Conservation (phyloP, 2,329 filamentous ascomycete species). For the Aureobasidium namibiae region DNA sequence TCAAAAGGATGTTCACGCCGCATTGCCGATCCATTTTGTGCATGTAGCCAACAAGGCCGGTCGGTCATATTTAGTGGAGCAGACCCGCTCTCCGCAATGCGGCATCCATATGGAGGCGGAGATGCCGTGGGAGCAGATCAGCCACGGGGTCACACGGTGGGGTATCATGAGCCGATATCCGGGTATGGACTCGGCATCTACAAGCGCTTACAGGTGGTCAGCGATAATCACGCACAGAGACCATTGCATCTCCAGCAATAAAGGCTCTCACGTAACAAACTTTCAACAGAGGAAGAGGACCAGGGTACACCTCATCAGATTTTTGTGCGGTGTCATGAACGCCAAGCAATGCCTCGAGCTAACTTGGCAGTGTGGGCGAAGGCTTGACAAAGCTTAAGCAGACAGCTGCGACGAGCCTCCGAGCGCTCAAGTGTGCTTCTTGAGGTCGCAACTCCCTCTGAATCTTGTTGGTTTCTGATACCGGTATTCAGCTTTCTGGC, state of each 20-base stretch:
- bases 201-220: neutral
- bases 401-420: neutral
- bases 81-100: neutral
- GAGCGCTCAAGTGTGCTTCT: neutral
- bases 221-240: neutral
- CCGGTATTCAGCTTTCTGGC: no score
- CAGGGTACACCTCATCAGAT: neutral
- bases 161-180: neutral
- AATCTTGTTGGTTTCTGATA: no score
- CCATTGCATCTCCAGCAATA: neutral
- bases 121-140: neutral
- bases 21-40: neutral
- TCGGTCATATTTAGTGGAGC: neutral
- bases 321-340: neutral
- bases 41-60: neutral
- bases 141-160: neutral
- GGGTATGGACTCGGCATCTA: neutral
- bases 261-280: neutral
- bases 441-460: neutral
- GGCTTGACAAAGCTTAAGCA: slow-evolving; percentile 3
- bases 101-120: neutral
- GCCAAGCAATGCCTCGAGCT: neutral
- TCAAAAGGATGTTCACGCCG: neutral
- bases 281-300: neutral
- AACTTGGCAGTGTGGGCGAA: neutral